A percentile compares a stretch with the other conserved stretches of the same genome.
These are phyloP conservation scores for Mycena venus DNA, from an alignment of 768 basidiomycete genomes.

Conservation along the genomic window DNA sequence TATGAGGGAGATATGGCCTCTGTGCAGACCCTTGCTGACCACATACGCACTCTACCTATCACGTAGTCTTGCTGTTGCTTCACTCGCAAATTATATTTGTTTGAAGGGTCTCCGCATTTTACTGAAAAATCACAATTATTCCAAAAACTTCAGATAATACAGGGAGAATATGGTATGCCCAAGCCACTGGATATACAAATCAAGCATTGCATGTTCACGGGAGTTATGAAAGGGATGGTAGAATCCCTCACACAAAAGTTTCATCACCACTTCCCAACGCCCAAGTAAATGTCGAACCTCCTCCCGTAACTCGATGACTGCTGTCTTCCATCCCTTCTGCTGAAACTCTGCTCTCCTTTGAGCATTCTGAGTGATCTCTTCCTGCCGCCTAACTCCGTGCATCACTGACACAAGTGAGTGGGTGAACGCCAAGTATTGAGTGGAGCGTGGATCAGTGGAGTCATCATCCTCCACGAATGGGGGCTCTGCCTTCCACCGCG, in stretches of 20 bases:
- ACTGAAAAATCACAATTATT: not conserved
- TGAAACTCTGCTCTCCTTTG: not conserved
- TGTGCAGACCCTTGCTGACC: not conserved
- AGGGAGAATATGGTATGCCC: not conserved
- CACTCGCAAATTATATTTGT: no score
- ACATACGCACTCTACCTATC: not conserved
- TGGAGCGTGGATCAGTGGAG: not conserved
- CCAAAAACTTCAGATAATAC: slow-evolving; percentile 3
- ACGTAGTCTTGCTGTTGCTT: no score
- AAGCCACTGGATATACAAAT: not conserved
- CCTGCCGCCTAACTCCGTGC: not conserved
- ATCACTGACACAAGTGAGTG: not conserved
- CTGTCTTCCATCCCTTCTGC: not conserved
- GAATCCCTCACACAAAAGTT: not conserved
- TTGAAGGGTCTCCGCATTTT: no score
- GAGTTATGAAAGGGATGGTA: not conserved
- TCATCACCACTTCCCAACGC: not conserved
- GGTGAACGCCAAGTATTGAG: not conserved
- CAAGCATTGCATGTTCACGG: not conserved
- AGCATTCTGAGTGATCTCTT: not conserved
- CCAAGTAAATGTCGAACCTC: not conserved
- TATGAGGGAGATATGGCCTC: not conserved
- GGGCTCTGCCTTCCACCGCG: not conserved
- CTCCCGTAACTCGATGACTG: not conserved
- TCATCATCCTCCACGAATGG: not conserved